Percentiles rank a stretch among this genome's conserved stretches.
Conservation (phyloP, 1,139 yeast genomes). For the Candida sp. region DNA sequence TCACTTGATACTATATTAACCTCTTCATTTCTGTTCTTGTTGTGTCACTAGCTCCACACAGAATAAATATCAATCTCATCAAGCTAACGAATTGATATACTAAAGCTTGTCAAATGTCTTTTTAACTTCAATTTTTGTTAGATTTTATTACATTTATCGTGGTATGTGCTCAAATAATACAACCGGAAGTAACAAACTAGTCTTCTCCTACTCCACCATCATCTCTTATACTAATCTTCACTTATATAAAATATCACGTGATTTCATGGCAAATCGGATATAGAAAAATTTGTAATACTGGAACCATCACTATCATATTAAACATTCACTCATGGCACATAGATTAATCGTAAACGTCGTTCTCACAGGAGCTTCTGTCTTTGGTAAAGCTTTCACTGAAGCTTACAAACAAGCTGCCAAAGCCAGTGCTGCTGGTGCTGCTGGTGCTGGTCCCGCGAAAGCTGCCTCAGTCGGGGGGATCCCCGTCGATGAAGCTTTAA, state of each 20-base stretch:
- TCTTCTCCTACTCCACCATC: too few relatives aligned
- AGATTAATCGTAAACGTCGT: slow-evolving; percentile 85
- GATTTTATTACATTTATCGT: too few relatives aligned
- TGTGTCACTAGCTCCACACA: too few relatives aligned
- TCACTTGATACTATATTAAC: too few relatives aligned
- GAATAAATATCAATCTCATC: too few relatives aligned
- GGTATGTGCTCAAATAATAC: too few relatives aligned
- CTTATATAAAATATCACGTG: neutral
- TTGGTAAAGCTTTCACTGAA: slow-evolving; percentile 95
- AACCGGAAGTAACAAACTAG: too few relatives aligned
- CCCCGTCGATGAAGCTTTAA: slow-evolving; percentile 84
- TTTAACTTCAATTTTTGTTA: too few relatives aligned
- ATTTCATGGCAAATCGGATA: neutral
- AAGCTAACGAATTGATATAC: too few relatives aligned
- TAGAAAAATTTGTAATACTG: neutral
- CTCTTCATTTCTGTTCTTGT: too few relatives aligned
- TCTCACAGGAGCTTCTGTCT: slow-evolving; percentile 92
- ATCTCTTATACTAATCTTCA: too few relatives aligned
- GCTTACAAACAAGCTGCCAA: slow-evolving; percentile 97
- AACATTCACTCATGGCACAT: slow-evolving; percentile 63
- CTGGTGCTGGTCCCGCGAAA: slow-evolving; percentile 46
- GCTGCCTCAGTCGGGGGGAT: slow-evolving; percentile 66
- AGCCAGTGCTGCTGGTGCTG: slow-evolving; percentile 60
- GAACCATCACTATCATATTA: neutral
- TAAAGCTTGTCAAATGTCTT: too few relatives aligned